phyloP scores from a whole-genome alignment of 2,329 filamentous ascomycete genomes.

The Blumeria graminis region DNA sequence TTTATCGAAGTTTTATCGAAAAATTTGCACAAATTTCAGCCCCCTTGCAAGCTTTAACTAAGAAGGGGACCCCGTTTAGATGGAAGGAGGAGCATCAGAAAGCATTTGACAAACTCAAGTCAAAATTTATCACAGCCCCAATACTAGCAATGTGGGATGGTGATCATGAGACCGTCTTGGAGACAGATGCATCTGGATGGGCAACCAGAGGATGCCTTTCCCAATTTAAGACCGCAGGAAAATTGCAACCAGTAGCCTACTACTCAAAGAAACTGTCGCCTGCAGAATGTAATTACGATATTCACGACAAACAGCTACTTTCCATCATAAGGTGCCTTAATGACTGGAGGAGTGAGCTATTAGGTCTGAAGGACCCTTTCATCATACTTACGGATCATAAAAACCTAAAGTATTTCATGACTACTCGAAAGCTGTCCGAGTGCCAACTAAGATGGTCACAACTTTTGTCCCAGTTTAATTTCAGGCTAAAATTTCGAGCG shows the following conservation, averaged over 20 bases:
- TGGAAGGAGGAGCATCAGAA: not conserved
- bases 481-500: not conserved
- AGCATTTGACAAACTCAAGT: not conserved
- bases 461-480: not conserved
- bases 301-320: not conserved
- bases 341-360: not conserved
- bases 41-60: not conserved
- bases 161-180: not conserved
- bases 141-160: not conserved
- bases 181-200: not conserved
- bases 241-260: not conserved
- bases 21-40: not conserved
- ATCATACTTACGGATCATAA: not conserved
- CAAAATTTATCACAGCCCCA: not conserved
- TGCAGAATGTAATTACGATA: not conserved
- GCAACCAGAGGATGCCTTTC: not conserved
- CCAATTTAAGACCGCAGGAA: not conserved
- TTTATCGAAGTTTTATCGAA: not conserved
- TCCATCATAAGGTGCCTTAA: not conserved
- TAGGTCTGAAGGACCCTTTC: not conserved
- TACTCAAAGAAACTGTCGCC: not conserved
- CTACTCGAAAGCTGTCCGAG: not conserved
- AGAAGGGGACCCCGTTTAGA: not conserved
- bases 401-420: not conserved
- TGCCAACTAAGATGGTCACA: not conserved